phyloP scores from a whole-genome alignment of 164 flowering plant genomes.

The Vitis labrusca region DNA sequence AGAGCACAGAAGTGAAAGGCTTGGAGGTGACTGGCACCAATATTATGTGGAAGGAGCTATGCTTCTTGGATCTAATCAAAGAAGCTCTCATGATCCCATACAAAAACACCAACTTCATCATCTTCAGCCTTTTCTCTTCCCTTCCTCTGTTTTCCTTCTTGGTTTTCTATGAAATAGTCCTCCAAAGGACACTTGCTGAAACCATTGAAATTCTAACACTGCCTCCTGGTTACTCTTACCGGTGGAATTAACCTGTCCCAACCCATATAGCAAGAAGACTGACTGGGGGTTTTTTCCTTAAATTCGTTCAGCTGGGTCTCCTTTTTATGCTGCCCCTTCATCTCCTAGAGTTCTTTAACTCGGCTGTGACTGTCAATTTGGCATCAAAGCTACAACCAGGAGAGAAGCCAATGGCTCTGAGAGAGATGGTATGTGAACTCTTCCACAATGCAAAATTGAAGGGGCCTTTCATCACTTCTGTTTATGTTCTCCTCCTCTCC shows the following conservation, averaged over 20 bases:
- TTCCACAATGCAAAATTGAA: not conserved
- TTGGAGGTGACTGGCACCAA: not conserved
- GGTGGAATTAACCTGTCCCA: not conserved
- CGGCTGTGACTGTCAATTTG: not conserved
- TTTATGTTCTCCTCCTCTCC: conserved; percentile 16
- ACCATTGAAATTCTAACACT: conserved; percentile 1
- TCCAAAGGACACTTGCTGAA: conserved; percentile 3
- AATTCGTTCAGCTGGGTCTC: conserved; percentile 8
- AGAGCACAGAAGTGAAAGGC: not conserved
- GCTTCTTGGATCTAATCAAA: conserved; percentile 7
- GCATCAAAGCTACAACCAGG: conserved; percentile 13
- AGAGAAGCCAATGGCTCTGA: conserved; percentile 3
- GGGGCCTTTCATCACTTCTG: conserved; percentile 13
- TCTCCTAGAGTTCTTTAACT: conserved; percentile 12
- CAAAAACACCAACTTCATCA: conserved; percentile 13
- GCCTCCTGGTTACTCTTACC: not conserved
- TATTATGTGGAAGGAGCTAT: not conserved
- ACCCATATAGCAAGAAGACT: not conserved
- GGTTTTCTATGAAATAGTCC: conserved; percentile 8
- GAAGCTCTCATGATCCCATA: conserved; percentile 11
- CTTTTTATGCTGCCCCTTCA: conserved; percentile 12
- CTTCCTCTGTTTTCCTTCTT: conserved; percentile 16
- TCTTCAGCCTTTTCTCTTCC: conserved; percentile 15
- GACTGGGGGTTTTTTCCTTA: not conserved
- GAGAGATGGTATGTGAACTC: conserved; percentile 4